Conservation (phyloP, 108 stramenopile genomes). For the Mediolabrus comicus region DNA sequence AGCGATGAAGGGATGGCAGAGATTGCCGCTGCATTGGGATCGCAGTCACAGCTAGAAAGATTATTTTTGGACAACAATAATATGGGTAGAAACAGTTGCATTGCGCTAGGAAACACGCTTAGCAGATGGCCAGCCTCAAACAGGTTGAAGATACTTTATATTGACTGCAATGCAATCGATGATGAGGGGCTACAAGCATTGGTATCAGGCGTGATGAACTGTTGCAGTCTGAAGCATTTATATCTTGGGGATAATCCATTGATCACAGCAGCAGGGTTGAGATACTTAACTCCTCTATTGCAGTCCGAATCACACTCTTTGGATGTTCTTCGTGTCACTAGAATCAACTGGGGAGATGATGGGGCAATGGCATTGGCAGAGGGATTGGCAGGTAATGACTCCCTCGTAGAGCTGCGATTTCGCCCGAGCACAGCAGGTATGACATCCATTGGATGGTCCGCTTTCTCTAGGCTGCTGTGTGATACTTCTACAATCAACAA, state of each 20-base stretch:
- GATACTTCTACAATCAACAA: no score
- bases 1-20: neutral
- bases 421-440: neutral
- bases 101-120: neutral
- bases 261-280: neutral
- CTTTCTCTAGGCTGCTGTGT: no score
- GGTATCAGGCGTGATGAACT: neutral
- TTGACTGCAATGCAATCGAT: neutral
- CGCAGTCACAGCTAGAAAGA: neutral
- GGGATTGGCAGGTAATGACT: neutral
- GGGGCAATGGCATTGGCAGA: neutral
- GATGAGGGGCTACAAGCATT: neutral
- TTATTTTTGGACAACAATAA: neutral
- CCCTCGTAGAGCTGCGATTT: neutral
- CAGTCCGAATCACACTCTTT: neutral
- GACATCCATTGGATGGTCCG: neutral
- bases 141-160: neutral
- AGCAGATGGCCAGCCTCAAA: neutral
- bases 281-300: neutral
- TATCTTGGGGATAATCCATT: neutral
- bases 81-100: no score
- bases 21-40: neutral
- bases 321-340: neutral
- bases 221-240: neutral
- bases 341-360: neutral